Base-by-base conservation (phyloP, 495 filamentous ascomycete genomes). In the Xylaria flabelliformis region DNA sequence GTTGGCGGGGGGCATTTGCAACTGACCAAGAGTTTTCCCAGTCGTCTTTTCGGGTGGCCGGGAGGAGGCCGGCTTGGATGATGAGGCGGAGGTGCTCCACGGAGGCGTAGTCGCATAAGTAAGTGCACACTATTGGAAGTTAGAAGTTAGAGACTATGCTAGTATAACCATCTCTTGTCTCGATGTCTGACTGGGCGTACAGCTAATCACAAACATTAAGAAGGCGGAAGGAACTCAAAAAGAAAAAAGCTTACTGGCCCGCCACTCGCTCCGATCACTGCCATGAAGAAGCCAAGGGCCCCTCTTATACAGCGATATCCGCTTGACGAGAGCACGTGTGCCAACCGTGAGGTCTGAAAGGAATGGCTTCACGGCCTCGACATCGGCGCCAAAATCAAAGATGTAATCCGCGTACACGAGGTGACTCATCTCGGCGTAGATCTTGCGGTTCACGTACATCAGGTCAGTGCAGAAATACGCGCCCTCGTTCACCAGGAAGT, bases 281-380 rank as follows among this genome's bases (percentile, higher is more conserved):
- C 82, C 83, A 41, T 41, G 26, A 4, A 21, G 80, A 79, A 64
- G 82, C 84, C 26, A 84, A 79, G 5, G 84, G 5, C 83, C 84
- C 70, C 82, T 81, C 76, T 90, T 89, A 36, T 84, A 80, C 26
- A 89, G 48, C 17, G 79, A 76, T 36, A 90, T 79, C 46, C 78
- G 75, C 21, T 77, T 78, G 62, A 90, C 78, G 34, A 83, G 79
- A 17, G 72, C 66, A 59, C 84, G 83, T 29, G 83, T 80, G 15
- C 62, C 64, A 32, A 78, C 77, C n/a, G 84, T 85, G 21, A 88
- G 81, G 75, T 89, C 88, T 17, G 77, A 79, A 67, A 89, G 81
- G 77, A 90, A 89, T 9, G 87, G 85, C n/a, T 83, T 78, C 15
- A 87, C 80, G 51, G 87, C 83, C 74, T 88, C 88, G 73, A 89